Evolutionary conservation across 169 alveolate genomes (phyloP).

Genomic region (Eimeria maxima): DNA sequence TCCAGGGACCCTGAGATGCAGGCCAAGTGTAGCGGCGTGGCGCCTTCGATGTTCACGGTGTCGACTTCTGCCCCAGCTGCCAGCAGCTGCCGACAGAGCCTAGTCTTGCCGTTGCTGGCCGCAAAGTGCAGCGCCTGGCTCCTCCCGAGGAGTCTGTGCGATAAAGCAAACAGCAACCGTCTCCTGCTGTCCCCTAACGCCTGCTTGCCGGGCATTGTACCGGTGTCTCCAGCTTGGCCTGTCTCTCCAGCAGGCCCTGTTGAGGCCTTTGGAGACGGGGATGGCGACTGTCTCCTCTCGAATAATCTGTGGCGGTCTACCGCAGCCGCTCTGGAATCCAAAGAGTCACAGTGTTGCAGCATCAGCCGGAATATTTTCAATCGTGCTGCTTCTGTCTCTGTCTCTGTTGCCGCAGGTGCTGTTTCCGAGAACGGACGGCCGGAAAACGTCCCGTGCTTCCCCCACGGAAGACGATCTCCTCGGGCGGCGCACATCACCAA

Average conservation of each 20-base stretch:
- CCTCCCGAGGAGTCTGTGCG: conserved; percentile 90
- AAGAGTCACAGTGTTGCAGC: conserved; percentile 42
- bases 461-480: not conserved
- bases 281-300: not conserved
- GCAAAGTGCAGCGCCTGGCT: conserved; percentile 93
- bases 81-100: conserved; percentile 89
- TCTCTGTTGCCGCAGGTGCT: not conserved
- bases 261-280: not conserved
- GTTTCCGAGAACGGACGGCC: not conserved
- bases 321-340: not conserved
- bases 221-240: not conserved
- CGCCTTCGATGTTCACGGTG: conserved; percentile 90
- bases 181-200: not conserved
- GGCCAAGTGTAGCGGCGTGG: conserved; percentile 94
- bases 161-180: conserved; percentile 87
- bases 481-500: conserved; percentile 86
- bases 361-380: conserved; percentile 7
- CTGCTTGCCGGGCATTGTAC: not conserved
- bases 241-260: not conserved
- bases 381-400: conserved; percentile 18
- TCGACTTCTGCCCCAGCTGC: conserved; percentile 90
- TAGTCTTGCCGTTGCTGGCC: conserved; percentile 91
- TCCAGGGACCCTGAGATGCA: conserved; percentile 90
- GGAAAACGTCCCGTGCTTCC: not conserved
- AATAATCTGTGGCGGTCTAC: not conserved